Conservation (phyloP, 345 rosid species). For the Tarenaya hassleriana region DNA sequence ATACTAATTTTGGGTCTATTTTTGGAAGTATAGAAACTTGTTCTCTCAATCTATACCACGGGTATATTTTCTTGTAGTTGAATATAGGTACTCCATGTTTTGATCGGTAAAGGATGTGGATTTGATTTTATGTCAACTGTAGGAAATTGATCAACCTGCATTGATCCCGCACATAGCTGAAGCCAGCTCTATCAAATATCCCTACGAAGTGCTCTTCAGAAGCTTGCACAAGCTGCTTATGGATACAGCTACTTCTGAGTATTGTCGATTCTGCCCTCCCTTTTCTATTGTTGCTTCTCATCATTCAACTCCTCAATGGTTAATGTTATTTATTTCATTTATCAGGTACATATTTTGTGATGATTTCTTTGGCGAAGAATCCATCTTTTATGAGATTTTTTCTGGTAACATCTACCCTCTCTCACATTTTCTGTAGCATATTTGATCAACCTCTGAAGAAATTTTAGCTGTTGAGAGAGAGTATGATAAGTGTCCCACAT, state of each 20-base stretch:
- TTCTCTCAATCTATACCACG: background rate
- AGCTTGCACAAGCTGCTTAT: constrained; percentile 91
- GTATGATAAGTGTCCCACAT: too few relatives aligned
- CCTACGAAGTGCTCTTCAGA: constrained; percentile 95
- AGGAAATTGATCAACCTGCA: constrained; percentile 98
- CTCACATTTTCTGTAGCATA: constrained; percentile 8
- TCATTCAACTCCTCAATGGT: background rate
- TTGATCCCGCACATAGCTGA: constrained; percentile 98
- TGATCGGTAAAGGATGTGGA: too few relatives aligned
- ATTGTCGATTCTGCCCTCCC: constrained; percentile 29
- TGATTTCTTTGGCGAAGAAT: constrained; percentile 95
- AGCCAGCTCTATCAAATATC: constrained; percentile 90
- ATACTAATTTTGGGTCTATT: constrained; percentile 1
- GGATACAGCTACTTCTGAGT: constrained; percentile 99
- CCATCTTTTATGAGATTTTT: constrained; percentile 79
- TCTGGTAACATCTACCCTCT: constrained; percentile 44
- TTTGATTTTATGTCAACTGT: constrained; percentile 26
- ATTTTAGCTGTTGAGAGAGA: too few relatives aligned
- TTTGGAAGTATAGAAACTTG: background rate
- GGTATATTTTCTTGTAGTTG: background rate
- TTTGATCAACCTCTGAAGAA: too few relatives aligned
- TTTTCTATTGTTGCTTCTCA: constrained; percentile 15
- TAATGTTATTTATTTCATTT: constrained; percentile 18
- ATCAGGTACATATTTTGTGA: constrained; percentile 91
- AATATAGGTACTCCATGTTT: background rate